Percentiles rank a stretch among this genome's conserved stretches.
These are phyloP conservation scores for Podila clonocystis DNA, from an alignment of 192 early-diverging fungal genomes.

Conservation along the genomic window DNA sequence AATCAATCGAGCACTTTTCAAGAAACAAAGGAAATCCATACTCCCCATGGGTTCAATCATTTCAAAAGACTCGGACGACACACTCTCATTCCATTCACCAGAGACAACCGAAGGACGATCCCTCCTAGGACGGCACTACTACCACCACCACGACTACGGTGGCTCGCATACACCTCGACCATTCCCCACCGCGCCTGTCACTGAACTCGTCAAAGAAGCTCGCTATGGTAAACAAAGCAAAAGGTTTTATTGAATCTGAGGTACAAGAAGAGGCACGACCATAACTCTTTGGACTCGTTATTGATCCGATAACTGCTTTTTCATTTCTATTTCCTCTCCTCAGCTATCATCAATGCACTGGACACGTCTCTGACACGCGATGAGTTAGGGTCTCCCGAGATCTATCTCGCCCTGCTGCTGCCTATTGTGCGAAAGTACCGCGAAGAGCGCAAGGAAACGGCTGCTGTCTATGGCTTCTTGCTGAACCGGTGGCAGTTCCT, in stretches of 20 bases:
- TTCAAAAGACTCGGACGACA: slow-evolving; percentile 8
- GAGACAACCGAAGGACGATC: slow-evolving; percentile 5
- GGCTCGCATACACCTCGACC: slow-evolving; percentile 10
- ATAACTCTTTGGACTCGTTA: neutral
- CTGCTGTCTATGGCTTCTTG: slow-evolving; percentile 47
- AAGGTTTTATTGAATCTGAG: too few species aligned
- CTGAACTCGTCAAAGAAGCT: slow-evolving; percentile 33
- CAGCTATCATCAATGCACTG: slow-evolving; percentile 44
- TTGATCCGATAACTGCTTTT: neutral
- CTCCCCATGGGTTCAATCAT: slow-evolving; percentile 17
- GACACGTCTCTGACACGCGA: slow-evolving; percentile 44
- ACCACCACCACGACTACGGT: slow-evolving; percentile 10
- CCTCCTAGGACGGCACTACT: slow-evolving; percentile 5
- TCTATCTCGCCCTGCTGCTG: slow-evolving; percentile 41
- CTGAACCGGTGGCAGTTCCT: slow-evolving; percentile 50
- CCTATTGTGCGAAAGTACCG: slow-evolving; percentile 50
- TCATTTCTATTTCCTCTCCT: neutral
- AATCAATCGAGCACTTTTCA: too few species aligned
- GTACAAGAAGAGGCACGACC: neutral
- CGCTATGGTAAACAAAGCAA: slow-evolving; percentile 25
- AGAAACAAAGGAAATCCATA: neutral
- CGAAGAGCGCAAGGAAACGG: slow-evolving; percentile 42
- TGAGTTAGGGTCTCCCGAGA: slow-evolving; percentile 48
- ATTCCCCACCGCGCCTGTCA: slow-evolving; percentile 49
- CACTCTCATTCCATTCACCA: slow-evolving; percentile 13